Evolutionary conservation across 2,329 filamentous ascomycete species (phyloP), one percentile per base, ranked within the genome.

Genomic region (Tolypocladium tundrense): DNA sequence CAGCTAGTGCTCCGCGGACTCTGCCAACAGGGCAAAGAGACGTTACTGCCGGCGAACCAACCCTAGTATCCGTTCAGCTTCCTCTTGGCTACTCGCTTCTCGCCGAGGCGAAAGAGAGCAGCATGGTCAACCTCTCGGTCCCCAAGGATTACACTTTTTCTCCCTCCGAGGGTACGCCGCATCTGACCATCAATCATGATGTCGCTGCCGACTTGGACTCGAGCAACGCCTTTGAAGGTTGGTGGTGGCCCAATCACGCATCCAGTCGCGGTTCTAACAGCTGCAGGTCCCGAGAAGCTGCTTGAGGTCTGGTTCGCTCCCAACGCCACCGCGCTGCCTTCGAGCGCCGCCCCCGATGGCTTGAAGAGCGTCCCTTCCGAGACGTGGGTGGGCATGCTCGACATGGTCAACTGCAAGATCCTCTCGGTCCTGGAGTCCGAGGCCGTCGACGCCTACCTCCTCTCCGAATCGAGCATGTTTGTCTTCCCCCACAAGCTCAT

Each of bases 401-500:
- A 99, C 71, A 82, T 97, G 69, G 94, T 99, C 75, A 96, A 97
- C 73, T 99, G 94, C 86, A 94, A 99, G 78, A 91, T 99, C 57
- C 81, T 99, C 58, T 99, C 94, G 4, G 88, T 96, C 61, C 84
- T 99, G 62, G 87, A 93, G 70, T 96, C 93, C 31, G 91, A 96
- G 62, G 87, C 93, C 70, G 88, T 97, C 66, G 94, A 99, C 70
- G 93, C 94, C 63, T 99, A 99, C 71, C 85, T 99, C 8, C 82
- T 99, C 58, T 99, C 94, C 62, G 94, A 99, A 77, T 97, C 94
- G 45, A 97, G 94, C 88, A 96, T 99, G 92, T 99, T 99, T 72
- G 91, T 99, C 66, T 99, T 96, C 74, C 91, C 92, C n/a, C 94
- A 99, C 83, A 99, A 99, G 81, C 83, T 99, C 63, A 96, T 99